Evolutionary conservation across 257 asterid genomes (phyloP), one percentile per base, ranked within the genome.

Genomic region (Echium plantagineum): DNA sequence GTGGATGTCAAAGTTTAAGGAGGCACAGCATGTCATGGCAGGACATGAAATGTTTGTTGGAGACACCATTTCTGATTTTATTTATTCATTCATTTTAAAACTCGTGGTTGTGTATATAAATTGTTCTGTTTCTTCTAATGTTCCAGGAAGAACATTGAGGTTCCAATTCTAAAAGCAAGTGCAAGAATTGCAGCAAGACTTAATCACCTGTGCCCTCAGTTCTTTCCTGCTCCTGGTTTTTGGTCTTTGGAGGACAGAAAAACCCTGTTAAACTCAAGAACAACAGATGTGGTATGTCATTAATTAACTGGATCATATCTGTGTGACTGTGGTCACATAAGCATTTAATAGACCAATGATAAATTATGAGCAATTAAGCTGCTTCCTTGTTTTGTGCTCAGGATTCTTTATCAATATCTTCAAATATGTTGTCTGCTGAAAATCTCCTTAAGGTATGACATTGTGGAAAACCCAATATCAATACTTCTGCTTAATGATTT

Each of bases 151-250:
- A 86, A 93, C 72, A 73, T 85, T n/a, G 87, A 89, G 75, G 74
- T 89, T 66, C 99, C 99, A 26, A 86, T 93, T 63, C 73, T 93
- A 55, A 76, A 86, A 81, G 67, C 96, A 47, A 86, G 99, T 71
- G 94, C 97, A 57, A 75, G 89, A 74, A 82, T 84, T 35, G 83
- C 94, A 63, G 83, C 97, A 52, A 83, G 87, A 20, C 91, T 93
- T 63, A 89, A 89, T 81, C 83, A 89, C 69, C 47, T 93, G 57
- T 86, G 95, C 59, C 97, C 97, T 64, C 94, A 84, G 67, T 75
- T 86, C 80, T 93, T 93, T 60, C 99, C 99, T 0, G 89, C 94
- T 30, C 85, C 97, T 64, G 99, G 99, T 65, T 82, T 84, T 80
- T 85, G 89, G 94, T 75, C 89, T 60, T 71, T 75, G 54, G 67